Evolutionary conservation across 2,329 filamentous ascomycete genomes (phyloP), one percentile per base, ranked within the genome.

Genomic region (Sclerotinia spermophila): DNA sequence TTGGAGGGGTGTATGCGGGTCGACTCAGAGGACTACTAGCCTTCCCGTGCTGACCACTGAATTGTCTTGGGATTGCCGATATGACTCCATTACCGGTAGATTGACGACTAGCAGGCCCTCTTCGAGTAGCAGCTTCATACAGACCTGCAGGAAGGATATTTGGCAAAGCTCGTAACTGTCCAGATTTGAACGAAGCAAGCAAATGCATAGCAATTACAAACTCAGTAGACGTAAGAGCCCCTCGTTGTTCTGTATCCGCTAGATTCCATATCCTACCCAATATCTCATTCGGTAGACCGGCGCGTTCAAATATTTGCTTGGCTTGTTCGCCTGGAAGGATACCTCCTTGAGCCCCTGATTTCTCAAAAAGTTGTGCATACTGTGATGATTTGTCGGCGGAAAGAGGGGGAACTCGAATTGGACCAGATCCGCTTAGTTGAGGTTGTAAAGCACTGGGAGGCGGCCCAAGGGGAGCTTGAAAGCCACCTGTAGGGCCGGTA

Each of bases 181-280:
- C 92, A 19, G 90, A 91, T 84, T 97, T 97, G 82, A 93, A 93
- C 19, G 94, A 97, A 21, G 93, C 95, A 73, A 99, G 86, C 72
- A 99, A 84, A 81, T 99, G 96, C 96, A 99, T 99, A 60, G 96
- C 96, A 78, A 99, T 96, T 79, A 97, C 92, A 80, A 99, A 99
- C 77, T 98, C 96, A 21, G 94, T 95, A 76, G 90, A 86, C 71
- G 94, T 92, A 48, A 99, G 85, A 44, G 91, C 89, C 66, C 96
- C 96, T 68, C 94, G 89, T 82, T 97, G 94, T 81, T 97, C 94
- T 0, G 93, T 96, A 80, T 99, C 96, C 33, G 94, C 92, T 72
- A 99, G 86, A 77, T 92, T 94, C 96, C 96, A 99, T 83, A 99
- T 97, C 75, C 92, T 90, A n/a, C 94, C 94, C 44, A 99, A 85